A percentile compares a stretch with the other conserved stretches of the same genome.
Evolutionary conservation across 1,139 yeast genomes (phyloP).

Genomic region (Candida pseudoviswanathii): DNA sequence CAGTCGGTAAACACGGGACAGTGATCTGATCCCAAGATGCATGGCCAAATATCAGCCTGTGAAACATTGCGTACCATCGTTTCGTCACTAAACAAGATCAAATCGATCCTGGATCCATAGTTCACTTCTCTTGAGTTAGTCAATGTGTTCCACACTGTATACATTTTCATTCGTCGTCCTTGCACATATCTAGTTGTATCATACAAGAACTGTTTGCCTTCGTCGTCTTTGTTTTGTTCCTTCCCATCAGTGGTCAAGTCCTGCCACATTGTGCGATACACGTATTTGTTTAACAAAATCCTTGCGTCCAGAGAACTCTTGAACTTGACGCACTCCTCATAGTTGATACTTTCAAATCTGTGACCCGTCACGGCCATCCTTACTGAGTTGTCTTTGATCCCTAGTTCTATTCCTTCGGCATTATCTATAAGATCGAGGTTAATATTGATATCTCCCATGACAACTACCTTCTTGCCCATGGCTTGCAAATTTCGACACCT

Average conservation of each 20-base stretch:
- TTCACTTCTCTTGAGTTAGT: slow-evolving; percentile 79
- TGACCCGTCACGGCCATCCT: slow-evolving; percentile 25
- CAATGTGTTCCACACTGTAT: slow-evolving; percentile 91
- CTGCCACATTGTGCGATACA: slow-evolving; percentile 20
- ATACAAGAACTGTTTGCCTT: slow-evolving; percentile 37
- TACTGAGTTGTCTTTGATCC: slow-evolving; percentile 28
- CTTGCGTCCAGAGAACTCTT: slow-evolving; percentile 46
- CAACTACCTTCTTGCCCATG: slow-evolving; percentile 64
- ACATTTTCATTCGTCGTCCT: slow-evolving; percentile 64
- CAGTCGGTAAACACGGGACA: slow-evolving; percentile 87
- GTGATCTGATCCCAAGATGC: slow-evolving; percentile 85
- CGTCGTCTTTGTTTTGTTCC: background rate
- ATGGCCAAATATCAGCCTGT: slow-evolving; percentile 67
- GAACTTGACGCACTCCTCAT: slow-evolving; percentile 40
- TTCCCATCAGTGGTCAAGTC: slow-evolving; percentile 4
- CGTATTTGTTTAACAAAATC: slow-evolving; percentile 43
- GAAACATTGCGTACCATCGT: slow-evolving; percentile 23
- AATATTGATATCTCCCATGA: slow-evolving; percentile 89
- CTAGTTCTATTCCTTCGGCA: slow-evolving; percentile 65
- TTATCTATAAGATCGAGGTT: slow-evolving; percentile 79
- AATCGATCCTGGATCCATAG: slow-evolving; percentile 86
- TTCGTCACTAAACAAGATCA: slow-evolving; percentile 38
- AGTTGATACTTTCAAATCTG: slow-evolving; percentile 46
- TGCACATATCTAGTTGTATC: slow-evolving; percentile 69
- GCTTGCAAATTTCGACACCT: slow-evolving; percentile 57